Percentiles rank a stretch among this genome's conserved stretches.
phyloP scores from a whole-genome alignment of 441 rosid species.

The Isatis lusitanica region DNA sequence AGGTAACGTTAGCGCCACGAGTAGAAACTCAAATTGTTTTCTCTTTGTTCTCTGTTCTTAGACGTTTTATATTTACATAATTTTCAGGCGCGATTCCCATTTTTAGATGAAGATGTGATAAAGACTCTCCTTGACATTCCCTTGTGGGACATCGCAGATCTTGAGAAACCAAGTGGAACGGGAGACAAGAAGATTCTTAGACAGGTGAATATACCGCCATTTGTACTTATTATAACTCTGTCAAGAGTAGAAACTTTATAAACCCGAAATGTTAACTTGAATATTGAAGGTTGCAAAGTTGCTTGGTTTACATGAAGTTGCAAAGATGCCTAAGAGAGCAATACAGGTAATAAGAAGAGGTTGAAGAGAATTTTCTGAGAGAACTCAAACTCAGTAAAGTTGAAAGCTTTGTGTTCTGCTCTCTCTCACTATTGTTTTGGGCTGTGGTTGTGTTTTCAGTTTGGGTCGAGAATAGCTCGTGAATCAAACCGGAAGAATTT shows the following conservation, averaged over 20 bases:
- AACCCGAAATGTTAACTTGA: not conserved
- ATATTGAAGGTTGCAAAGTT: slow-evolving; percentile 69
- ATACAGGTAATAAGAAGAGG: slow-evolving; percentile 65
- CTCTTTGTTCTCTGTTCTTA: not conserved
- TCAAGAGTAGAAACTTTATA: not conserved
- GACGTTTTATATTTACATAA: not conserved
- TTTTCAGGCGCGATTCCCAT: slow-evolving; percentile 83
- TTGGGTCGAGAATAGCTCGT: slow-evolving; percentile 89
- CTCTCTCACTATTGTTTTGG: not conserved
- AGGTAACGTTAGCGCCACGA: slow-evolving; percentile 45
- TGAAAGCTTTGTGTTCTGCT: not conserved
- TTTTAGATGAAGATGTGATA: slow-evolving; percentile 90
- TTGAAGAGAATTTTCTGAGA: not conserved
- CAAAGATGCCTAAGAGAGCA: slow-evolving; percentile 81
- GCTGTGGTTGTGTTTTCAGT: slow-evolving; percentile 43
- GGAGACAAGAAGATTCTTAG: slow-evolving; percentile 94
- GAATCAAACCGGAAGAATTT: slow-evolving; percentile 85
- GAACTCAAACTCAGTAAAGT: not conserved
- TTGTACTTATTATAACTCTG: not conserved
- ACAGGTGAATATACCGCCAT: slow-evolving; percentile 49
- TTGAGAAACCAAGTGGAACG: slow-evolving; percentile 80
- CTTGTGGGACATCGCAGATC: slow-evolving; percentile 81
- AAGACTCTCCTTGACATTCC: slow-evolving; percentile 75
- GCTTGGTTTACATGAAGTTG: slow-evolving; percentile 80
- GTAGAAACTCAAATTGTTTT: not conserved